Conservation (phyloP, 164 flowering plant species). For the Liriodendron chinense region DNA sequence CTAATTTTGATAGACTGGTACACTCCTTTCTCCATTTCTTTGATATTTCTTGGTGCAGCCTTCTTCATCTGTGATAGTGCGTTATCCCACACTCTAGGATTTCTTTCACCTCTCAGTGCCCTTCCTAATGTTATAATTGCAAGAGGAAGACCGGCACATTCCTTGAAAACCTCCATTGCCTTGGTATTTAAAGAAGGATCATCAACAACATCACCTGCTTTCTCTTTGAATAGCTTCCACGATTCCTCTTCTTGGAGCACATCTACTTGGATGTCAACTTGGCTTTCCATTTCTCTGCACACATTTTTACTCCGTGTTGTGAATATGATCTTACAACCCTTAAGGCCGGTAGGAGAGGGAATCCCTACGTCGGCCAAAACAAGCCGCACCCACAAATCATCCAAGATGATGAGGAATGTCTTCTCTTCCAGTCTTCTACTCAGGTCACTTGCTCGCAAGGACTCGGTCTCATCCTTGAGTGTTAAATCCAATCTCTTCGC, state of each 20-base stretch:
- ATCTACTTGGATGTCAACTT: slow-evolving; percentile 2
- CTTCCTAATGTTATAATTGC: slow-evolving; percentile 5
- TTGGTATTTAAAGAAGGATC: not conserved
- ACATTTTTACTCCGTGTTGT: not conserved
- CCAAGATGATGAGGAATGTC: slow-evolving; percentile 11
- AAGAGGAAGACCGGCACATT: slow-evolving; percentile 13
- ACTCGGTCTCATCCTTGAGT: not conserved
- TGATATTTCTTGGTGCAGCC: not conserved
- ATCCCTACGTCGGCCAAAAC: slow-evolving; percentile 2
- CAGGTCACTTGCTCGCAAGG: not conserved
- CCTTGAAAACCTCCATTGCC: not conserved
- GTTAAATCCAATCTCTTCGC: not conserved
- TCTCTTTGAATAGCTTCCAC: slow-evolving; percentile 7
- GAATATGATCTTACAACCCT: slow-evolving; percentile 7
- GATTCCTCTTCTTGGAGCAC: slow-evolving; percentile 6
- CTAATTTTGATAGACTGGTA: slow-evolving; percentile 9
- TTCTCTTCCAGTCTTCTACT: not conserved
- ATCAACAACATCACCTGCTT: not conserved
- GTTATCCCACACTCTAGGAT: slow-evolving; percentile 1
- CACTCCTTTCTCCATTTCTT: not conserved
- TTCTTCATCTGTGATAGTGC: slow-evolving; percentile 7
- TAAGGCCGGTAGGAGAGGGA: not conserved
- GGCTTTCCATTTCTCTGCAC: slow-evolving; percentile 4
- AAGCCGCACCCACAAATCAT: slow-evolving; percentile 10
- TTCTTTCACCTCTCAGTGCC: not conserved